Base-by-base conservation (phyloP, 208 protist species). In the Trichomonas tenax region DNA sequence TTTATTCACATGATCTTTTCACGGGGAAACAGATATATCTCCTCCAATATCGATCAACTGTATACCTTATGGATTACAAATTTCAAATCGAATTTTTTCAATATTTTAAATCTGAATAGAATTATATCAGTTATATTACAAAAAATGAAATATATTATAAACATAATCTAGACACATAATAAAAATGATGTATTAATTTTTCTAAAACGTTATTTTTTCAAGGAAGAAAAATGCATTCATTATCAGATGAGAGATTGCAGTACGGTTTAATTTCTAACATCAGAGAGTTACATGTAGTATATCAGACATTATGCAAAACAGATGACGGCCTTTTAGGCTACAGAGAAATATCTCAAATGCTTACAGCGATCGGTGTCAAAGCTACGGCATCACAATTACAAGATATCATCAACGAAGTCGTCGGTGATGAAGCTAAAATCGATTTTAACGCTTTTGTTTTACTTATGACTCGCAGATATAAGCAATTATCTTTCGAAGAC, bases 401-500 rank as follows among this genome's bases (percentile, higher is more conserved):
- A 93, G 36, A 51, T 34, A 48, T 93, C 2, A 51, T 93, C 17
- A 51, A 51, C 17, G 86, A 93, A 34, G 86, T 93, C 44, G 86
- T 51, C 36, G 86, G 86, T 14, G 86, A 93, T 51, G 86, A 93
- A 93, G n/a, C 86, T 23, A 93, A 93, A 93, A 51, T 93, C 31
- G 86, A 93, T 93, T 93, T 93, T 51, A 93, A 93, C 38, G 86
- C 44, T 34, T 93, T 93, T 38, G 86, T 93, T 14, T 41, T 93
- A 48, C 44, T 93, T 48, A 93, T 93, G 86, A 93, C 86, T 51
- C 40, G 86, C 23, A 93, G 45, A 93, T 93, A 93, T 51, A 93
- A 93, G 15, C 86, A 93, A 51, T 44, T 93, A 34, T 51, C 86
- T 15, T 58, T 51, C 15, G 86, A 93, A 48, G 86, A 93, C 10